Evolutionary conservation across 2,329 filamentous ascomycete genomes (phyloP).

Genomic region (Cordyceps fumosorosea): DNA sequence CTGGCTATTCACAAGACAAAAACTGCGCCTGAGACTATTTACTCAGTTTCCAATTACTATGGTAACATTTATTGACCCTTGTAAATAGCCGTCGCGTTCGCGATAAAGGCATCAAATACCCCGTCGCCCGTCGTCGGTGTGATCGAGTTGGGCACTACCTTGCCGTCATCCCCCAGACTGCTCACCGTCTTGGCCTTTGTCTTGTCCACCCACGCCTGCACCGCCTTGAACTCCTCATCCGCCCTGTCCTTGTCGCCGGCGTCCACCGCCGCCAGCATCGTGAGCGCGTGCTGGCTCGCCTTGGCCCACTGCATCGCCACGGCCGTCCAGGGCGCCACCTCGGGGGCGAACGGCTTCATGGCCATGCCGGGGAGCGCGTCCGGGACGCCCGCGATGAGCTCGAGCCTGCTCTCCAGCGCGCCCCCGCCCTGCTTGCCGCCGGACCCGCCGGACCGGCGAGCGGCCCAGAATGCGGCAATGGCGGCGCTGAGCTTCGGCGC

Average conservation of each 20-base stretch:
- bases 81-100: slow-evolving; percentile 10
- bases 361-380: slow-evolving; percentile 13
- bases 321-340: slow-evolving; percentile 13
- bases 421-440: not conserved
- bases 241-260: slow-evolving; percentile 9
- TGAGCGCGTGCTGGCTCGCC: slow-evolving; percentile 12
- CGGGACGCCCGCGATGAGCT: slow-evolving; percentile 5
- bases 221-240: slow-evolving; percentile 9
- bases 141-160: slow-evolving; percentile 8
- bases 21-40: no score
- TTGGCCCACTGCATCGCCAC: slow-evolving; percentile 15
- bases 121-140: slow-evolving; percentile 8
- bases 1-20: no score
- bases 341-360: slow-evolving; percentile 12
- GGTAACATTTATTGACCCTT: not conserved
- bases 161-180: not conserved
- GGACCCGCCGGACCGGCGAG: not conserved
- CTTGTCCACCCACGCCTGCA: slow-evolving; percentile 11
- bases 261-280: slow-evolving; percentile 13
- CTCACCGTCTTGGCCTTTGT: slow-evolving; percentile 12
- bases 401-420: slow-evolving; percentile 7
- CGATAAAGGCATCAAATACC: slow-evolving; percentile 11
- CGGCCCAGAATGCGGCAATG: slow-evolving; percentile 14
- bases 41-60: no score
- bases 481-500: slow-evolving; percentile 14